Evolutionary conservation across 345 rosid genomes (phyloP), one percentile per base, ranked within the genome.

Genomic region (Eucalyptus albens): DNA sequence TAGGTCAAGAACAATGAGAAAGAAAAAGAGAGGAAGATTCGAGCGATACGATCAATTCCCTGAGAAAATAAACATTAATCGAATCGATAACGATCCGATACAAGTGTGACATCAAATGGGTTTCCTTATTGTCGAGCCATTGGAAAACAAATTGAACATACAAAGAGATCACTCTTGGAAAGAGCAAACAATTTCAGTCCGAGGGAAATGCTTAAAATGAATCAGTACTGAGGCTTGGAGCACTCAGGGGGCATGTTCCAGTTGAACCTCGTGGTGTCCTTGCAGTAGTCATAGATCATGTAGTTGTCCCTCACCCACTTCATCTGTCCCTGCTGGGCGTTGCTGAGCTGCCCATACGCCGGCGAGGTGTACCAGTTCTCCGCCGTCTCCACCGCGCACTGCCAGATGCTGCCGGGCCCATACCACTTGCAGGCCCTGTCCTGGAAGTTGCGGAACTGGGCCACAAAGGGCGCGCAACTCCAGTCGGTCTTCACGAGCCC

Each of bases 221-320:
- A 88, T 86, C 69, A 89, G 42, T 85, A 89, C 72, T 89, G 90
- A 42, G 87, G 87, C 77, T 85, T 89, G 86, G 81, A 89, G 62
- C 91, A 90, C 60, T 90, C 89, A 17, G 89, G 87, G 24, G 89
- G 91, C 89, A 67, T 80, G 47, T 59, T 81, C 88, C 80, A 80
- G 50, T 77, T 19, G 91, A 89, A 89, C 86, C 91, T 87, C 59
- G 45, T 31, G 53, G 60, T 6, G 37, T 89, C 89, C 33, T 55
- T 81, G 89, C 89, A 87, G 86, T 88, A 90, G 49, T 90, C 87
- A 15, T 88, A 88, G 88, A 85, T 85, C 88, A 88, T 88, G 86
- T 87, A 90, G 50, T 81, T 87, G 83, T 47, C 49, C 33, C 91
- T 59, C 53, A 19, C 65, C 89, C 87, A 87, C 6, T 50, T 56